Evolutionary conservation across 192 early-diverging fungal species (phyloP), one percentile per base, ranked within the genome.

Genomic region (Umbelopsis sp.): DNA sequence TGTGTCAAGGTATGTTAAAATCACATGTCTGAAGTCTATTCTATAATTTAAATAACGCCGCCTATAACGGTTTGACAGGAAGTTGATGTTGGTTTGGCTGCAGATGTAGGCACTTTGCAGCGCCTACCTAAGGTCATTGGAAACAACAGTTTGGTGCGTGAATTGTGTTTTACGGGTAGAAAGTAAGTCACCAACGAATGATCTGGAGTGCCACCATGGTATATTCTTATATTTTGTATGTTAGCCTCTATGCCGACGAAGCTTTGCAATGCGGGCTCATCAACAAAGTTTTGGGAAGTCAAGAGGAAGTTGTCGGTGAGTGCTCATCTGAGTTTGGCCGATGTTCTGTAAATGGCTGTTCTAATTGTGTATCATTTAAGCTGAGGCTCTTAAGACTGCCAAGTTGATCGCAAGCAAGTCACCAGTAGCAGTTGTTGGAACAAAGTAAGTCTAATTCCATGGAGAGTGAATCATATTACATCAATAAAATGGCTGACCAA

Each of bases 61-160:
- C 12, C 38, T 11, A 41, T 41, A 17, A 4, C 51, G 44, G 8
- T 72, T 73, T 49, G 3, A n/a, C 77, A 85, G 83, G 93, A 98
- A 83, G 93, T 97, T 21, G 95, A 97, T 79, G 86, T 97, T 80
- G 96, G 94, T 10, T 72, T 99, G 76, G 94, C 95, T 25, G 97
- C 97, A 7, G 97, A 99, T 78, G 79, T 95, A 25, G 95, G 86
- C 43, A 96, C 95, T 29, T 85, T 99, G 66, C 97, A 99, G 83
- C 89, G 97, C 29, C 82, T 99, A 24, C 96, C 96, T 62, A 98
- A 98, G 82, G 85, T 97, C 7, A 94, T 95, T 54, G 96, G 93
- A 26, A 98, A 97, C 82, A 81, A 89, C 69, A 90, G 90, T 78
- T 91, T 92, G 90, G 91, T 97, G 38, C 92, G 95, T 75, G 97